A percentile compares a stretch with the other conserved stretches of the same genome.
These are phyloP conservation scores for Colletotrichum sansevieriae DNA, from an alignment of 2,329 filamentous ascomycete genomes.

Conservation along the genomic window DNA sequence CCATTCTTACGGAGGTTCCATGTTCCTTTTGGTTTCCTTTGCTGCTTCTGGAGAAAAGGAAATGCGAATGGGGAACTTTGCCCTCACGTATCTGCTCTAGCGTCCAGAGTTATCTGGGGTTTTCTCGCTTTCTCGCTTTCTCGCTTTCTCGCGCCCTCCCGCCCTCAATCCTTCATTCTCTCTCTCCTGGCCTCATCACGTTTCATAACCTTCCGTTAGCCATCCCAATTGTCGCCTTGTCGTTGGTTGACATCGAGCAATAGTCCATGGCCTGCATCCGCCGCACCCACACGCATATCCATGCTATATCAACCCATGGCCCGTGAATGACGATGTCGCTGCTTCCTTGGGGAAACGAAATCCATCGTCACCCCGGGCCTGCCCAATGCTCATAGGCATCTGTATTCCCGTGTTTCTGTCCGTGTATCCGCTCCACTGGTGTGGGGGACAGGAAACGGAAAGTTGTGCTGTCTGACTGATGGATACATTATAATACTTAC, in stretches of 20 bases:
- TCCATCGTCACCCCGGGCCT: slow-evolving; percentile 24
- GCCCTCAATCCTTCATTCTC: not conserved
- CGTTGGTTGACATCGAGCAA: not conserved
- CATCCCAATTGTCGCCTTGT: slow-evolving; percentile 1
- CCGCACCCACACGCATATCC: slow-evolving; percentile 11
- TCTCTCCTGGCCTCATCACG: slow-evolving; percentile 2
- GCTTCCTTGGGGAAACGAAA: slow-evolving; percentile 28
- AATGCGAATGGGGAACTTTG: slow-evolving; percentile 29
- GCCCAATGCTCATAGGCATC: slow-evolving; percentile 13
- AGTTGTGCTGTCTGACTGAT: slow-evolving; percentile 10
- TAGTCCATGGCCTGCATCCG: slow-evolving; percentile 7
- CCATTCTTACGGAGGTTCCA: slow-evolving; percentile 4
- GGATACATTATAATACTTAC: not conserved
- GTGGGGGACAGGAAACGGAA: not conserved
- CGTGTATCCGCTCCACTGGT: slow-evolving; percentile 6
- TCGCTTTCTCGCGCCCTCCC: slow-evolving; percentile 4
- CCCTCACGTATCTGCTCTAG: slow-evolving; percentile 36
- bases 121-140: slow-evolving; percentile 10
- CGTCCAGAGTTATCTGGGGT: slow-evolving; percentile 21
- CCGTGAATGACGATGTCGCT: slow-evolving; percentile 36
- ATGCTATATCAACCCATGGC: slow-evolving; percentile 8
- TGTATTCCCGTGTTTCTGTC: slow-evolving; percentile 36
- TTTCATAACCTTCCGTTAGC: not conserved
- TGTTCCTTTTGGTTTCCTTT: slow-evolving; percentile 6
- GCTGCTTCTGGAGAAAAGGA: slow-evolving; percentile 26